phyloP scores from a whole-genome alignment of 2,329 filamentous ascomycete genomes.

The Massarina eburnea region DNA sequence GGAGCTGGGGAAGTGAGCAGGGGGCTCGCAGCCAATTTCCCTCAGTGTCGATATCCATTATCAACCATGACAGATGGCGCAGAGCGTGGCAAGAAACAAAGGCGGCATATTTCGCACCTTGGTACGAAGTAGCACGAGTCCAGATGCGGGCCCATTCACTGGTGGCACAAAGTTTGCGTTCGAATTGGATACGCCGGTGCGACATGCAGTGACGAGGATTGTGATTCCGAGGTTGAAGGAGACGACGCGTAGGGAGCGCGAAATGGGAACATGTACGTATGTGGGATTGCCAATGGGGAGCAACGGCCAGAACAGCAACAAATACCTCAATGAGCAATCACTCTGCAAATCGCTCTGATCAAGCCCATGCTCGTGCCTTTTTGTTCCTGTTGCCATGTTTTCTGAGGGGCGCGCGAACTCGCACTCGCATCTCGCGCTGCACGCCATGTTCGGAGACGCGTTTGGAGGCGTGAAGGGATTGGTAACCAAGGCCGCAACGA shows the following conservation, averaged over 20 bases:
- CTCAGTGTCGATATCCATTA: too few relatives aligned
- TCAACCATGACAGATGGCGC: slow-evolving; percentile 18
- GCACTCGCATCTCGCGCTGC: neutral
- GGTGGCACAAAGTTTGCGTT: slow-evolving; percentile 23
- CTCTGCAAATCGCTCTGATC: too few relatives aligned
- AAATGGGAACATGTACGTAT: neutral
- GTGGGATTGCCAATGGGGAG: neutral
- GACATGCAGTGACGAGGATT: slow-evolving; percentile 25
- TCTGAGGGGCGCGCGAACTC: too few relatives aligned
- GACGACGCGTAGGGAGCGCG: slow-evolving; percentile 23
- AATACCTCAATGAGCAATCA: too few relatives aligned
- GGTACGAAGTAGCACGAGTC: slow-evolving; percentile 11
- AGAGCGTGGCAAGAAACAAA: slow-evolving; percentile 30
- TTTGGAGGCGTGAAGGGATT: neutral
- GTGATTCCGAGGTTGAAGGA: slow-evolving; percentile 4
- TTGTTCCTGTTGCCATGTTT: too few relatives aligned
- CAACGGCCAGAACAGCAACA: too few relatives aligned
- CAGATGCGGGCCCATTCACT: slow-evolving; percentile 26
- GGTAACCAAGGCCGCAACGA: neutral
- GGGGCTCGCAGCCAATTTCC: slow-evolving; percentile 18
- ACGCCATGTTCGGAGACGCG: neutral
- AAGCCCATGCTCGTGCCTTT: too few relatives aligned
- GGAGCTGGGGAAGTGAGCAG: slow-evolving; percentile 67
- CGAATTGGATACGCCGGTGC: slow-evolving; percentile 36
- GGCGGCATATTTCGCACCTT: slow-evolving; percentile 6